These are phyloP conservation scores for Fraxinus baroniana DNA, from an alignment of 305 asterid species.

Conservation along the genomic window DNA sequence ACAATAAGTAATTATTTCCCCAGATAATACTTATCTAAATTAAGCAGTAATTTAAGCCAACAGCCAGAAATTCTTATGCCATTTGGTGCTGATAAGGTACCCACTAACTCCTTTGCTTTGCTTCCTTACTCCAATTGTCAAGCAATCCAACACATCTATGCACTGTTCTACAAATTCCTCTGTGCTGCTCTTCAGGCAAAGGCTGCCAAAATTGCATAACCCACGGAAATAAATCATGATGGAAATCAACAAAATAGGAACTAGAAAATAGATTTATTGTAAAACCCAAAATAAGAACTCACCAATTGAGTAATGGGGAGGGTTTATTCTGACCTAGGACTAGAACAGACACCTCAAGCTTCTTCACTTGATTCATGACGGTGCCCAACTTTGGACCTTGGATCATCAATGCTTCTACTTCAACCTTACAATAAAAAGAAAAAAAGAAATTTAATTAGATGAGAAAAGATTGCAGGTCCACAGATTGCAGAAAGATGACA, in stretches of 20 bases:
- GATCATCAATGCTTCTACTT: constrained; percentile 80
- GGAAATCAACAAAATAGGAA: background rate
- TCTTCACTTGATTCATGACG: constrained; percentile 83
- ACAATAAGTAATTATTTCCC: constrained; percentile 12
- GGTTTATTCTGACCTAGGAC: constrained; percentile 74
- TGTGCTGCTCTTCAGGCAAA: constrained; percentile 49
- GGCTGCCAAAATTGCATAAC: constrained; percentile 35
- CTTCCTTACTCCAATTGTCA: constrained; percentile 82
- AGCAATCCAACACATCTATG: constrained; percentile 66
- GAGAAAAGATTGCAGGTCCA: background rate
- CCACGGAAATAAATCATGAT: background rate
- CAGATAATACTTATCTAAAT: background rate
- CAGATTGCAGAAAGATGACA: background rate
- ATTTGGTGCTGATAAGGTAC: constrained; percentile 82
- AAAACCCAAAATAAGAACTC: constrained; percentile 3
- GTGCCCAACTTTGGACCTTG: constrained; percentile 76
- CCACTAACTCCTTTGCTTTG: constrained; percentile 82
- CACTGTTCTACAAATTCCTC: constrained; percentile 74
- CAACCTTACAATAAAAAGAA: constrained; percentile 46
- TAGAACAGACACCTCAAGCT: constrained; percentile 83
- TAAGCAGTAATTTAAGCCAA: constrained; percentile 44
- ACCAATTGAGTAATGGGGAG: constrained; percentile 62
- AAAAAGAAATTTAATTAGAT: background rate
- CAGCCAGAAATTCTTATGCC: constrained; percentile 97
- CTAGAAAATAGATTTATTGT: background rate